A percentile compares a stretch with the other conserved stretches of the same genome.
These are phyloP conservation scores for Coprinopsis marcescibilis DNA, from an alignment of 768 basidiomycete species.

Conservation along the genomic window DNA sequence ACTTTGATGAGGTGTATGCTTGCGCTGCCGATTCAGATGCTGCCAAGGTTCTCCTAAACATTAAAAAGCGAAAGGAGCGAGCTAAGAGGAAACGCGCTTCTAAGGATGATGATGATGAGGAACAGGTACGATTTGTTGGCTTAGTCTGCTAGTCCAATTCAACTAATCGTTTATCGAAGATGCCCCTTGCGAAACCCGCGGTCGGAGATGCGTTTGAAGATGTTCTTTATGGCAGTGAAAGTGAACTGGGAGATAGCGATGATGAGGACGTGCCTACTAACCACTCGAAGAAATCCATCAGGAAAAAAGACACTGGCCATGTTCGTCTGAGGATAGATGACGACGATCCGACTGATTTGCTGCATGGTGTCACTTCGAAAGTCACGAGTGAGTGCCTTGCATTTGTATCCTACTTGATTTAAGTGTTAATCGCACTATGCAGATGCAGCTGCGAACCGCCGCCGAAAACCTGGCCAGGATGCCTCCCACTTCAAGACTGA, in stretches of 20 bases:
- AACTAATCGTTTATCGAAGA: slow-evolving; percentile 17
- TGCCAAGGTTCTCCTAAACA: slow-evolving; percentile 85
- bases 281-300: slow-evolving; percentile 23
- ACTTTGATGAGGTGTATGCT: slow-evolving; percentile 76
- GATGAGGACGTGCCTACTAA: slow-evolving; percentile 39
- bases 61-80: slow-evolving; percentile 91
- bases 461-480: slow-evolving; percentile 81
- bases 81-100: slow-evolving; percentile 83
- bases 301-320: slow-evolving; percentile 13
- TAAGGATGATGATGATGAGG: slow-evolving; percentile 50
- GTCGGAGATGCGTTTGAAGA: slow-evolving; percentile 94
- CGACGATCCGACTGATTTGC: slow-evolving; percentile 92
- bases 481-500: slow-evolving; percentile 85
- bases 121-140: slow-evolving; percentile 22
- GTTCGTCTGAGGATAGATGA: slow-evolving; percentile 74
- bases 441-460: slow-evolving; percentile 44
- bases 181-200: slow-evolving; percentile 40
- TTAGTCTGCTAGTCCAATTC: not conserved
- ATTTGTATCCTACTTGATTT: not conserved
- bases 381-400: slow-evolving; percentile 71
- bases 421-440: slow-evolving; percentile 1
- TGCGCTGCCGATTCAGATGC: slow-evolving; percentile 74
- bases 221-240: slow-evolving; percentile 94
- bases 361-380: slow-evolving; percentile 70
- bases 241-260: slow-evolving; percentile 73